Evolutionary conservation across 2,329 filamentous ascomycete species (phyloP).

Genomic region (Ophiocordyceps unilateralis): DNA sequence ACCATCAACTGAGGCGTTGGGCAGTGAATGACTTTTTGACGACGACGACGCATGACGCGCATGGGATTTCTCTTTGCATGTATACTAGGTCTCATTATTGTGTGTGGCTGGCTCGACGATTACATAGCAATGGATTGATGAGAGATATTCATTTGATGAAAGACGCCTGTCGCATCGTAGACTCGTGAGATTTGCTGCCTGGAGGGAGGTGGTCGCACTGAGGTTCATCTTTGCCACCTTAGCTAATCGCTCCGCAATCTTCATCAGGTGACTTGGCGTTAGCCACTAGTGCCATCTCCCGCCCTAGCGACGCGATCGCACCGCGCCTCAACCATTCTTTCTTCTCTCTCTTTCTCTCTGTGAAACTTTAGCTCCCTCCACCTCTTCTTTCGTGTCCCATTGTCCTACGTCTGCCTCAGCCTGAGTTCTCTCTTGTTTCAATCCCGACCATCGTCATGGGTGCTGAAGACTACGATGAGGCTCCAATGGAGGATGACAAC

Average conservation of each 20-base stretch:
- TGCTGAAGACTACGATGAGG: slow-evolving; percentile 46
- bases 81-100: background rate
- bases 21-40: background rate
- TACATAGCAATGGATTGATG: too few species aligned
- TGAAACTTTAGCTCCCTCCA: slow-evolving; percentile 2
- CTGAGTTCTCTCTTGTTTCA: background rate
- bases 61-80: background rate
- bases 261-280: slow-evolving; percentile 22
- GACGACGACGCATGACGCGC: background rate
- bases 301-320: slow-evolving; percentile 15
- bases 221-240: background rate
- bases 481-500: slow-evolving; percentile 49
- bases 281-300: slow-evolving; percentile 9
- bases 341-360: slow-evolving; percentile 1
- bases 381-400: background rate
- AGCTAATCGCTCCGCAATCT: background rate
- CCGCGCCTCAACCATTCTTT: slow-evolving; percentile 8
- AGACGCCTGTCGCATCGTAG: too few species aligned
- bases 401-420: too few species aligned
- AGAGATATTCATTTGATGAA: too few species aligned
- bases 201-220: too few species aligned
- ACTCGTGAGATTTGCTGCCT: too few species aligned
- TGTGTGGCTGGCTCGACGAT: background rate
- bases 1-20: slow-evolving; percentile 25
- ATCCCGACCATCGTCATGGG: slow-evolving; percentile 12